Evolutionary conservation across 23 red algal species (phyloP), one percentile per base, ranked within the genome.

Genomic region (Cyanidioschyzon merolae): DNA sequence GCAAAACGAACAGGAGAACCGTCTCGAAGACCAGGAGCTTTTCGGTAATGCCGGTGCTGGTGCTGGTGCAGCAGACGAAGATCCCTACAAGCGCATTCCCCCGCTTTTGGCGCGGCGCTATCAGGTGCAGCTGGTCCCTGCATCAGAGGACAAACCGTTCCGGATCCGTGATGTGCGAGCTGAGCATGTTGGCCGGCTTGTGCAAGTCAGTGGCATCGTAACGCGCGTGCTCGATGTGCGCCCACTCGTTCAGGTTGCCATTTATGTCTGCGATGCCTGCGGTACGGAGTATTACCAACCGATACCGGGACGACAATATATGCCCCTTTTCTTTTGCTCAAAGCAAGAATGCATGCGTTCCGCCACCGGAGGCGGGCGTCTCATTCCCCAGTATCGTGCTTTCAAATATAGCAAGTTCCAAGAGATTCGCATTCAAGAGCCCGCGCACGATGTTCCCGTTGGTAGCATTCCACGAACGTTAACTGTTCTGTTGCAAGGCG

Each of bases 361-460:
- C 50, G 41, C 31, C 24, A 36, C 24, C 0, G 40, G 75, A 21
- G 77, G 84, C 31, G 79, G 51, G 15, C 75, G 82, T 29, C 85
- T 98, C 24, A 76, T 88, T 34, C 85, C 86, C 30, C 87, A 91
- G 36, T 84, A 82, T 59, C 82, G 82, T 27, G 85, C 74, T 40
- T 88, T 77, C 41, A 91, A 91, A 82, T 98, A 79, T 75, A 83
- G 87, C 39, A 98, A 92, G 76, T 98, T 89, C 59, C 94, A 98
- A 67, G 94, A 98, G 77, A 68, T 98, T n/a, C 87, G 89, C 59
- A 63, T 98, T 16, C 94, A 98, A 74, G 94, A 98, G 82, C 82
- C 88, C 29, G 85, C 88, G 31, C 87, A 98, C 39, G 88, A 98
- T 38, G 94, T 98, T 15, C 94, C 94, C 2, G 88, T 98, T 31